These are phyloP conservation scores for Pouteria glomerata DNA, from an alignment of 148 eudicot genomes.

Conservation along the genomic window DNA sequence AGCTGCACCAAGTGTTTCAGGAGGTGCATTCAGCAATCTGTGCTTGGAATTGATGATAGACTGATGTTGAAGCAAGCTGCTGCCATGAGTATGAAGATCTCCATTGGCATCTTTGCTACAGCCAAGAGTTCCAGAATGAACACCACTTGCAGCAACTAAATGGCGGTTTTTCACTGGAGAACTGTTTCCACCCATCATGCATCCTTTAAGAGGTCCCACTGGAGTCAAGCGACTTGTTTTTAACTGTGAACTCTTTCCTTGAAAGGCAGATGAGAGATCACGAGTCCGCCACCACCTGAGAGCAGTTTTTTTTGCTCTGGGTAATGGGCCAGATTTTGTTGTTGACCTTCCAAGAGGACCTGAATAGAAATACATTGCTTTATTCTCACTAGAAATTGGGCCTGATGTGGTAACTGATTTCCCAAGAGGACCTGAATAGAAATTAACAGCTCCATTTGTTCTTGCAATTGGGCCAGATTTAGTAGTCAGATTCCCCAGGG, in stretches of 20 bases:
- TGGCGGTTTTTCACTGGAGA: slow-evolving; percentile 16
- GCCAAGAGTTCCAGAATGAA: slow-evolving; percentile 14
- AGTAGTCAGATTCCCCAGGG: slow-evolving; percentile 23
- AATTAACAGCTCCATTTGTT: slow-evolving; percentile 15
- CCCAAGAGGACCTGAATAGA: slow-evolving; percentile 45
- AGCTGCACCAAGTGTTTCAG: slow-evolving; percentile 54
- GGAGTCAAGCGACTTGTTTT: slow-evolving; percentile 15
- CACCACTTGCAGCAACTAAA: slow-evolving; percentile 12
- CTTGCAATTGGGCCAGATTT: slow-evolving; percentile 36
- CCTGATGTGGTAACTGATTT: slow-evolving; percentile 17
- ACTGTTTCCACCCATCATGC: slow-evolving; percentile 16
- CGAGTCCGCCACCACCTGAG: slow-evolving; percentile 30
- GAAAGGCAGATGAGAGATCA: slow-evolving; percentile 18
- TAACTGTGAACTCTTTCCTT: slow-evolving; percentile 12
- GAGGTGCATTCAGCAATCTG: slow-evolving; percentile 34
- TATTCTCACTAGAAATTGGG: slow-evolving; percentile 22
- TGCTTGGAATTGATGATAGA: slow-evolving; percentile 20
- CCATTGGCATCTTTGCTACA: slow-evolving; percentile 3
- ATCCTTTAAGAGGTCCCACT: slow-evolving; percentile 26
- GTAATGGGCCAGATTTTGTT: slow-evolving; percentile 26
- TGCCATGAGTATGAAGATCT: background rate
- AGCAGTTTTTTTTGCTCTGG: slow-evolving; percentile 24
- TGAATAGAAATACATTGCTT: slow-evolving; percentile 30
- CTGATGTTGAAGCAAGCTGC: background rate
- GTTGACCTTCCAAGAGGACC: slow-evolving; percentile 46